Conservation (phyloP, 2,329 filamentous ascomycete genomes). For the Fusarium temperatum region DNA sequence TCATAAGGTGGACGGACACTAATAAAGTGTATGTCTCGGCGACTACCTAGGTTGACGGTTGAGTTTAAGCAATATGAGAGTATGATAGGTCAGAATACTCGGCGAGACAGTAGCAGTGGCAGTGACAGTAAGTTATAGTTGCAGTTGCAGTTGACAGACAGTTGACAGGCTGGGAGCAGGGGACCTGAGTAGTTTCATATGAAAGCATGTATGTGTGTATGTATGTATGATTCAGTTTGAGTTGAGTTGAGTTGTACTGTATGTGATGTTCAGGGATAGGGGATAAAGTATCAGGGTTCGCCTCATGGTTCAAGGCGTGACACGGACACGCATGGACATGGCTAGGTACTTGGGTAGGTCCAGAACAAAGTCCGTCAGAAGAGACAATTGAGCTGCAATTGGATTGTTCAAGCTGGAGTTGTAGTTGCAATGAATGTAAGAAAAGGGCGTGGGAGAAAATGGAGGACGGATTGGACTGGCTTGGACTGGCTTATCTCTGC, state of each 20-base stretch:
- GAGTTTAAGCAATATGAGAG: conserved; percentile 10
- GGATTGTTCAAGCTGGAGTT: neutral
- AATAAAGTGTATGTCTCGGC: neutral
- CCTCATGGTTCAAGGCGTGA: conserved; percentile 38
- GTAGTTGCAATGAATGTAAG: conserved; percentile 2
- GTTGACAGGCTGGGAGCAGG: conserved; percentile 20
- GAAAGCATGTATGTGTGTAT: neutral
- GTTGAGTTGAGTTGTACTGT: neutral
- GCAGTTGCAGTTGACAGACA: neutral
- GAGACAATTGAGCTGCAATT: conserved; percentile 7
- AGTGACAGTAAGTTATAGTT: neutral
- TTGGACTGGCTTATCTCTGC: conserved; percentile 30
- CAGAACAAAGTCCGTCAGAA: conserved; percentile 29
- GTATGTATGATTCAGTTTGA: conserved; percentile 13
- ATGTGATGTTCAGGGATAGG: conserved; percentile 26
- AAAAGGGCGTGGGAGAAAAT: conserved; percentile 18
- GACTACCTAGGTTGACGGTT: neutral
- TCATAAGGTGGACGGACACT: conserved; percentile 1
- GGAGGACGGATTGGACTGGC: conserved; percentile 7
- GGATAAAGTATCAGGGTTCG: conserved; percentile 31
- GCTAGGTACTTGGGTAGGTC: neutral
- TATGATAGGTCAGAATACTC: conserved; percentile 10
- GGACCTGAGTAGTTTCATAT: conserved; percentile 40
- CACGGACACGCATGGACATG: conserved; percentile 25
- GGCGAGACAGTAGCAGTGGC: conserved; percentile 1